These are phyloP conservation scores for Suaeda aralocaspica DNA, from an alignment of 148 eudicot species.

Conservation along the genomic window DNA sequence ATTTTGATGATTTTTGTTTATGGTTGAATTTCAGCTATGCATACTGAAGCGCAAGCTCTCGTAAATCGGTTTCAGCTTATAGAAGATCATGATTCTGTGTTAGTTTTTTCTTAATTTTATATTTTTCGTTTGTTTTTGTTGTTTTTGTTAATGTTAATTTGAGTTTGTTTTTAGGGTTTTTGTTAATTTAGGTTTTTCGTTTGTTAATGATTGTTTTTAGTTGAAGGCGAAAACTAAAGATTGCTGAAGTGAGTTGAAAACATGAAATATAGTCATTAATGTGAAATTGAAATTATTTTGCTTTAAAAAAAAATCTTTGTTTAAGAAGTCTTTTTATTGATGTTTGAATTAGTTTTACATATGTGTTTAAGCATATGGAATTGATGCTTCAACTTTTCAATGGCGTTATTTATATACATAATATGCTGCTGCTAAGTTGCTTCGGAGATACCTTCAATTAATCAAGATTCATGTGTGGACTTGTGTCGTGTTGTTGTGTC, in stretches of 20 bases:
- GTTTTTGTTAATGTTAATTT: neutral
- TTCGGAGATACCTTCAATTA: no score
- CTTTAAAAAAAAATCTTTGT: neutral
- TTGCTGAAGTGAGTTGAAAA: neutral
- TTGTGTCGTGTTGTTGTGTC: no score
- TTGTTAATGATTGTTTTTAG: neutral
- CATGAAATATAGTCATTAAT: neutral
- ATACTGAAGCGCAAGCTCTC: conserved; percentile 53
- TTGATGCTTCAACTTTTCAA: no score
- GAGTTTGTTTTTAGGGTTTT: neutral
- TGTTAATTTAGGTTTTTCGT: neutral
- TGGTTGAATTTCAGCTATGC: conserved; percentile 51
- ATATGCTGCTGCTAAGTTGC: no score
- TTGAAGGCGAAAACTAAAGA: neutral
- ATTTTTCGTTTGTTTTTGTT: neutral
- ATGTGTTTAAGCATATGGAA: no score
- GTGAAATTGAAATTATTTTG: neutral
- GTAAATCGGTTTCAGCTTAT: conserved; percentile 49
- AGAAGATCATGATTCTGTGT: conserved; percentile 47
- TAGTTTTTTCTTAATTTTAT: conserved; percentile 20
- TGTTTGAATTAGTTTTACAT: no score
- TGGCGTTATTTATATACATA: no score
- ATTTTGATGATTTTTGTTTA: conserved; percentile 9
- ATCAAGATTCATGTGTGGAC: no score
- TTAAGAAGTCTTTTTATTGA: neutral